These are phyloP conservation scores for Symbiodinium pilosum DNA, from an alignment of 73 alveolate genomes.

Conservation along the genomic window DNA sequence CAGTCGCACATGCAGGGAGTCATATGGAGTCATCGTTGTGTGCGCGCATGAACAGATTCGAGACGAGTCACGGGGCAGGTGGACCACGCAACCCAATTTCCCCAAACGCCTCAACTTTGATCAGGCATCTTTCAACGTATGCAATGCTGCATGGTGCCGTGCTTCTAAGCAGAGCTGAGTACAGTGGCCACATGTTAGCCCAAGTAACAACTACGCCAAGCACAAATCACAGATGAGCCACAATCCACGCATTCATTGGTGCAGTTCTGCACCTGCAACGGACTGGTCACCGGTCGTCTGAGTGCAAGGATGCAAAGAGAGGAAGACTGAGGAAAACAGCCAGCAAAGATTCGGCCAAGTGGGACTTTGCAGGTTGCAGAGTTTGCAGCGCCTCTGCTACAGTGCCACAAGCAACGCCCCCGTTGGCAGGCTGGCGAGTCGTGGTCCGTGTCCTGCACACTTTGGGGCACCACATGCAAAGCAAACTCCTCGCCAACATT, in stretches of 20 bases:
- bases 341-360: too few relatives aligned
- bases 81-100: conserved; percentile 51
- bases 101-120: conserved; percentile 42
- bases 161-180: too few relatives aligned
- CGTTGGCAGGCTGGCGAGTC: conserved; percentile 42
- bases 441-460: conserved; percentile 40
- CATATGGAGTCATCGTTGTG: too few relatives aligned
- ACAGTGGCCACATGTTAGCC: too few relatives aligned
- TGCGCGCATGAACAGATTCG: neutral
- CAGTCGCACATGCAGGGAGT: too few relatives aligned
- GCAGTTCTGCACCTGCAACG: conserved; percentile 53
- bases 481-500: neutral
- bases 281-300: too few relatives aligned
- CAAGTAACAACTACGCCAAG: too few relatives aligned
- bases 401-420: conserved; percentile 73
- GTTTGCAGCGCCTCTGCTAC: conserved; percentile 28
- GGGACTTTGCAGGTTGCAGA: too few relatives aligned
- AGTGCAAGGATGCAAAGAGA: too few relatives aligned
- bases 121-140: too few relatives aligned
- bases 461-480: neutral
- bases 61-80: conserved; percentile 35
- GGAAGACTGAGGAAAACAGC: too few relatives aligned
- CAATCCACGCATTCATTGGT: conserved; percentile 65
- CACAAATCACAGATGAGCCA: neutral
- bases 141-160: too few relatives aligned